phyloP scores from a whole-genome alignment of 2,329 filamentous ascomycete species.

The Aspergillus sp. region DNA sequence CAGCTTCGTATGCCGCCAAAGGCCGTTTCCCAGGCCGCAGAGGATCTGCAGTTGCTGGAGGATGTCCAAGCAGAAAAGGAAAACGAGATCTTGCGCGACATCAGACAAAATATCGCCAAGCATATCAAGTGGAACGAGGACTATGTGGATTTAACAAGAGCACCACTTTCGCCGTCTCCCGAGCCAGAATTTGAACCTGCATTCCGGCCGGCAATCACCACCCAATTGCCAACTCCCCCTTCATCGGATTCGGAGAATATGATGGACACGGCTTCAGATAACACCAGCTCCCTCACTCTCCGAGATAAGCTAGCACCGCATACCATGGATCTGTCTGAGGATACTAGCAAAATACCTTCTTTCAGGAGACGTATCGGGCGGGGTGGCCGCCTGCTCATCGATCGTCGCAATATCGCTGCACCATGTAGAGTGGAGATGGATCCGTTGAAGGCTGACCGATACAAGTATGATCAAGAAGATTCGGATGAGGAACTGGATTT shows the following conservation, averaged over 20 bases:
- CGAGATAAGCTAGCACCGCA: conserved; percentile 34
- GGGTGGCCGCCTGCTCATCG: conserved; percentile 77
- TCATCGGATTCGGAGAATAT: conserved; percentile 41
- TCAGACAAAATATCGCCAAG: conserved; percentile 78
- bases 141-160: conserved; percentile 78
- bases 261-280: conserved; percentile 31
- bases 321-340: conserved; percentile 37
- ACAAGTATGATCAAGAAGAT: conserved; percentile 82
- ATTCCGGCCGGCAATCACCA: conserved; percentile 61
- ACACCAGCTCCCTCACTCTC: conserved; percentile 22
- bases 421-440: conserved; percentile 41
- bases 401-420: conserved; percentile 62
- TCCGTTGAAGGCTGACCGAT: conserved; percentile 55
- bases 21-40: conserved; percentile 64
- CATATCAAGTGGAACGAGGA: conserved; percentile 88
- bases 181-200: conserved; percentile 54
- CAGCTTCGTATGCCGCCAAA: conserved; percentile 63
- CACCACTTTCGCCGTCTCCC: conserved; percentile 70
- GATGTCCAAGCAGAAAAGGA: conserved; percentile 75
- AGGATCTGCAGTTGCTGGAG: conserved; percentile 67
- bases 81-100: conserved; percentile 68
- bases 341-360: conserved; percentile 47
- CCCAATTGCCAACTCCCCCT: conserved; percentile 52
- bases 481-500: conserved; percentile 68
- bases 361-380: conserved; percentile 81